These are phyloP conservation scores for Candida bentonensis DNA, from an alignment of 805 yeast genomes.

Conservation along the genomic window DNA sequence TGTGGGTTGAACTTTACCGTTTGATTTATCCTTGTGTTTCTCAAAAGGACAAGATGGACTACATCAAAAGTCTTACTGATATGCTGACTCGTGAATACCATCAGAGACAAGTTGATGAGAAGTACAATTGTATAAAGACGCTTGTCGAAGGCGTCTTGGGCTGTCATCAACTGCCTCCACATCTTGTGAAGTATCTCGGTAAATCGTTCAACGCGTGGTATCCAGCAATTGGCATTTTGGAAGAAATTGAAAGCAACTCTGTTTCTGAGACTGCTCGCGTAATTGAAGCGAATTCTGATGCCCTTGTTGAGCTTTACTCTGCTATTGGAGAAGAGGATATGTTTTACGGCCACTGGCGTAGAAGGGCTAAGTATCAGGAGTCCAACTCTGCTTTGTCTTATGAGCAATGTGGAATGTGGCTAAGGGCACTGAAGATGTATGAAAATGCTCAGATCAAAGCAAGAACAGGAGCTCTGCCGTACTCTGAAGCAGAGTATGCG, in stretches of 20 bases:
- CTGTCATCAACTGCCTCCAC: conserved; percentile 84
- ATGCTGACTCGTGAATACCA: conserved; percentile 84
- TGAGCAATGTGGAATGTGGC: conserved; percentile 94
- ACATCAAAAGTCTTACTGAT: conserved; percentile 66
- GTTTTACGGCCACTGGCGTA: conserved; percentile 96
- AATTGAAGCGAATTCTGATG: conserved; percentile 77
- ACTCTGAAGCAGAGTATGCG: conserved; percentile 87
- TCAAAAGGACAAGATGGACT: conserved; percentile 66
- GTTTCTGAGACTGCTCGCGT: conserved; percentile 58
- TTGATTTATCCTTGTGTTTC: conserved; percentile 62
- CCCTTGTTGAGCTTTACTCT: conserved; percentile 78
- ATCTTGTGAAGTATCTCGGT: conserved; percentile 77
- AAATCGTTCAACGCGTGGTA: conserved; percentile 84
- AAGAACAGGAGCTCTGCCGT: conserved; percentile 86
- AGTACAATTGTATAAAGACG: conserved; percentile 79
- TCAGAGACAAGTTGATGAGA: conserved; percentile 70
- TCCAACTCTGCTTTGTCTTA: conserved; percentile 86
- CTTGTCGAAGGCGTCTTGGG: conserved; percentile 62
- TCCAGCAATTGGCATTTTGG: conserved; percentile 72
- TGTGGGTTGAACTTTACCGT: conserved; percentile 82
- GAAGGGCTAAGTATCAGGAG: conserved; percentile 87
- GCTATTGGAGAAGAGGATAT: conserved; percentile 86
- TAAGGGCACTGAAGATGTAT: conserved; percentile 80
- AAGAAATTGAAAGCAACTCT: conserved; percentile 47
- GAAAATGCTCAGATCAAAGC: conserved; percentile 97